These are phyloP conservation scores for Schizothecium vesticola DNA, from an alignment of 495 filamentous ascomycete genomes.

Conservation along the genomic window DNA sequence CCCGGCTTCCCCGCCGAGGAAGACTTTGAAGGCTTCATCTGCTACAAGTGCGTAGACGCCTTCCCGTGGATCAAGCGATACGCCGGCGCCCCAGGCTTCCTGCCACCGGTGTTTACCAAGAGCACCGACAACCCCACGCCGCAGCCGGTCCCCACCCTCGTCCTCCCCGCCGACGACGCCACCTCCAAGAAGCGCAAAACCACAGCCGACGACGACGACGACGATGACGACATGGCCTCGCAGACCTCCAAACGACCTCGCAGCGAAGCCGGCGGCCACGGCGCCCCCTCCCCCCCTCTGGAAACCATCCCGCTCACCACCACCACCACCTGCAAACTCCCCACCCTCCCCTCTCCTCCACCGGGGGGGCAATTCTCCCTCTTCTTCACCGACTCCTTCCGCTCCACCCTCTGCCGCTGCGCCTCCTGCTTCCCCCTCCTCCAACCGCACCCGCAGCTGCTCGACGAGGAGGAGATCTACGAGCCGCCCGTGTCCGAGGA, in stretches of 20 bases:
- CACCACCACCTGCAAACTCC: conserved; percentile 34
- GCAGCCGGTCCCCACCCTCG: not conserved
- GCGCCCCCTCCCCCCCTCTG: not conserved
- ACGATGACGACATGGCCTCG: conserved; percentile 33
- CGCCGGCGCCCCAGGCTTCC: conserved; percentile 75
- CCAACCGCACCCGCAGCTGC: conserved; percentile 62
- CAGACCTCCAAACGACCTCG: conserved; percentile 57
- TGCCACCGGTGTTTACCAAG: conserved; percentile 57
- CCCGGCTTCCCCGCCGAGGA: conserved; percentile 85
- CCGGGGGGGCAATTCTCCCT: conserved; percentile 59
- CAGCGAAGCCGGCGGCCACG: conserved; percentile 25
- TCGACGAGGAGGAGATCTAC: conserved; percentile 91
- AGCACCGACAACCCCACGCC: conserved; percentile 6
- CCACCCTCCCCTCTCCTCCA: conserved; percentile 49
- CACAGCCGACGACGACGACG: conserved; percentile 54
- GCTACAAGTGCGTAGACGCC: conserved; percentile 86
- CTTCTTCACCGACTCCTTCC: conserved; percentile 72
- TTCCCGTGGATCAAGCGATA: conserved; percentile 91
- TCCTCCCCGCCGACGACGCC: conserved; percentile 10
- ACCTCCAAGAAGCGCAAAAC: conserved; percentile 71
- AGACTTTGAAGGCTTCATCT: conserved; percentile 82
- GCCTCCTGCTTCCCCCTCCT: conserved; percentile 70
- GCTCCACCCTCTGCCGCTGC: conserved; percentile 72
- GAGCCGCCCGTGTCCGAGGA: conserved; percentile 71
- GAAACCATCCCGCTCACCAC: not conserved